Percentiles rank a stretch among this genome's conserved stretches.
These are phyloP conservation scores for Cladophialophora chaetospira DNA, from an alignment of 2,329 filamentous ascomycete species.

Conservation along the genomic window DNA sequence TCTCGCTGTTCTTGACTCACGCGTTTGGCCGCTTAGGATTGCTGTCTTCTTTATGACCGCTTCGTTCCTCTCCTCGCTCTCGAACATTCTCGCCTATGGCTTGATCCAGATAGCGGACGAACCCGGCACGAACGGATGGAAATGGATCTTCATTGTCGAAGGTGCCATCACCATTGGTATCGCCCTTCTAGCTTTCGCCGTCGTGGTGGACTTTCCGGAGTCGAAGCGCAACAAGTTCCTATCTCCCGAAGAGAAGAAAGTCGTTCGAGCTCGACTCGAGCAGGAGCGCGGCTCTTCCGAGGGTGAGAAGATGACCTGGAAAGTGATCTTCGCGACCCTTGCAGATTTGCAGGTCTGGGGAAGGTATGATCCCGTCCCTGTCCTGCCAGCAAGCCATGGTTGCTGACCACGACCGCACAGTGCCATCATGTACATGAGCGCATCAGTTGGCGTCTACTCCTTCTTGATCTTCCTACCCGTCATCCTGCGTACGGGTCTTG, in stretches of 20 bases:
- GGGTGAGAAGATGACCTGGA: slow-evolving; percentile 46
- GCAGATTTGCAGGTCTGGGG: slow-evolving; percentile 51
- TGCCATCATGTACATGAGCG: slow-evolving; percentile 13
- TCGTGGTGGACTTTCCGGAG: slow-evolving; percentile 71
- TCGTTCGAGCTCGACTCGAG: slow-evolving; percentile 61
- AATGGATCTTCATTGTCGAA: slow-evolving; percentile 70
- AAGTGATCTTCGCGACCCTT: slow-evolving; percentile 48
- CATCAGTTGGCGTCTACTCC: slow-evolving; percentile 66
- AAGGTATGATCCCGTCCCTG: slow-evolving; percentile 44
- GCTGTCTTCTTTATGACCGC: slow-evolving; percentile 36
- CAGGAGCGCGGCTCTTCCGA: slow-evolving; percentile 62
- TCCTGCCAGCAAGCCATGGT: background rate
- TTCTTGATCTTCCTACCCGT: slow-evolving; percentile 57
- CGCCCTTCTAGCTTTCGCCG: slow-evolving; percentile 64
- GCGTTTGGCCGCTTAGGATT: slow-evolving; percentile 31
- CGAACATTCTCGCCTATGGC: slow-evolving; percentile 67
- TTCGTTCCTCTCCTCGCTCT: slow-evolving; percentile 54
- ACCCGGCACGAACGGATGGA: slow-evolving; percentile 62
- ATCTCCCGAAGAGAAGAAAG: slow-evolving; percentile 53
- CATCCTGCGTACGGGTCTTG: slow-evolving; percentile 42
- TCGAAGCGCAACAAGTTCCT: slow-evolving; percentile 62
- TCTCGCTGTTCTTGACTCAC: background rate
- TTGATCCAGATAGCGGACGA: slow-evolving; percentile 63
- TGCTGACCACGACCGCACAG: background rate
- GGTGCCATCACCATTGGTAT: slow-evolving; percentile 62